Percentiles rank a stretch among this genome's conserved stretches.
Conservation (phyloP, 2,329 filamentous ascomycete species). For the Neopestalotiopsis sp. region DNA sequence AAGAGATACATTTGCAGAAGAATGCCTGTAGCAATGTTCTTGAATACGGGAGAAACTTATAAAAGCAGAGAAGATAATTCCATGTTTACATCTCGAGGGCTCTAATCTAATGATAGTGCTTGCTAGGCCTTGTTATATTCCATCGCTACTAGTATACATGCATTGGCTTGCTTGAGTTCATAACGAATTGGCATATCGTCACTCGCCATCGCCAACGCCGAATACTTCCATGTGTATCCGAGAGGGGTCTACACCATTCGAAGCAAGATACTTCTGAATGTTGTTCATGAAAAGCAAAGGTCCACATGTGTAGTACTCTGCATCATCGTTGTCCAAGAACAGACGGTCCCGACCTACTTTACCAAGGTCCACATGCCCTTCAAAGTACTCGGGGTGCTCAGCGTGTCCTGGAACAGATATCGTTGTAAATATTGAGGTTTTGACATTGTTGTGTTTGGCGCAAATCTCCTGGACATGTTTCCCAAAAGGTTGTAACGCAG, state of each 20-base stretch:
- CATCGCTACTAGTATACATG: neutral
- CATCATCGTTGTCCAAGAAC: constrained; percentile 55
- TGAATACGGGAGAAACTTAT: too few relatives aligned
- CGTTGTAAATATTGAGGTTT: constrained; percentile 63
- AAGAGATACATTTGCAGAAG: too few relatives aligned
- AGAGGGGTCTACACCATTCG: constrained; percentile 60
- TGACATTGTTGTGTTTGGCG: constrained; percentile 52
- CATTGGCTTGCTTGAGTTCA: neutral
- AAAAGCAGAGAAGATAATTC: too few relatives aligned
- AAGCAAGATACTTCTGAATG: constrained; percentile 56
- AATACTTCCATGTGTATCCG: constrained; percentile 73
- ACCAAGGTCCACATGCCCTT: constrained; percentile 63
- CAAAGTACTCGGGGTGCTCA: constrained; percentile 59
- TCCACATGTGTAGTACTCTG: constrained; percentile 77
- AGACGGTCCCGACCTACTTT: constrained; percentile 59
- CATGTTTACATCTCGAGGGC: too few relatives aligned
- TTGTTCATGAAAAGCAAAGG: constrained; percentile 73
- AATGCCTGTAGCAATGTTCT: too few relatives aligned
- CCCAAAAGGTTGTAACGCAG: constrained; percentile 60
- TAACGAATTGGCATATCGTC: constrained; percentile 2
- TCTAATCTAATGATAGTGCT: too few relatives aligned
- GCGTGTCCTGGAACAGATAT: constrained; percentile 48
- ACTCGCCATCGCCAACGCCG: constrained; percentile 55
- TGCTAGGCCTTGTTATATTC: neutral
- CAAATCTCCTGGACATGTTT: constrained; percentile 51